Evolutionary conservation across 495 filamentous ascomycete genomes (phyloP), one percentile per base, ranked within the genome.

Genomic region (Oleoguttula mirabilis): DNA sequence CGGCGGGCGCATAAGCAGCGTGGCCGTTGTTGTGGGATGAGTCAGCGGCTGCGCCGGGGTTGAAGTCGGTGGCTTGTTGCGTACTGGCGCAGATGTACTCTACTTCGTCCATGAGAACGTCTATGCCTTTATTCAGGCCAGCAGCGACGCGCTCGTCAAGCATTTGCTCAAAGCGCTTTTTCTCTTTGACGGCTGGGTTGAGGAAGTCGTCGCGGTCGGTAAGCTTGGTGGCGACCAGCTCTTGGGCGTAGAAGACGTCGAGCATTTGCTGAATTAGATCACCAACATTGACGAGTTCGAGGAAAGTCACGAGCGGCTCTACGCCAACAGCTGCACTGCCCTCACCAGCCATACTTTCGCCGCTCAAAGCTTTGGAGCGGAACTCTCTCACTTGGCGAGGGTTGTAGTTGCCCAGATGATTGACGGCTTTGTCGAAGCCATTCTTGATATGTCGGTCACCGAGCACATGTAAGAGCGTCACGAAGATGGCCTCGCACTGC

Each of bases 181-280:
- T 99, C 52, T 88, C 87, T 49, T 92, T 79, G 15, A 79, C 80
- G 0, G 87, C 84, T 3, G 87, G 85, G 54, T 90, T 84, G 24
- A 99, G 64, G 55, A 96, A 99, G 60, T 99, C 90, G 52, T 92
- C 88, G 17, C 82, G 76, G 54, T 99, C 88, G 10, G 81, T 81
- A 37, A 99, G 76, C 47, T 82, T 83, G 3, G 76, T 71, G 0
- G 75, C 76, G 4, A 85, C 79, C 24, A 99, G 71, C 59, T 96
- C 88, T 57, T 94, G 88, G 59, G 92, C 83, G 60, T 93, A 99
- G 62, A 99, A 99, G 15, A 99, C 87, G 55, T 99, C 92, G 42
- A 99, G 74, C 92, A 99, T 99, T 56, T 99, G 92, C 36, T 92
- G 81, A 47, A 99, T 99, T 14, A 99, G 72, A 61, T 99, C 92